Evolutionary conservation across 2,329 filamentous ascomycete genomes (phyloP), one percentile per base, ranked within the genome.

Genomic region (Drechslerella stenobrocha): DNA sequence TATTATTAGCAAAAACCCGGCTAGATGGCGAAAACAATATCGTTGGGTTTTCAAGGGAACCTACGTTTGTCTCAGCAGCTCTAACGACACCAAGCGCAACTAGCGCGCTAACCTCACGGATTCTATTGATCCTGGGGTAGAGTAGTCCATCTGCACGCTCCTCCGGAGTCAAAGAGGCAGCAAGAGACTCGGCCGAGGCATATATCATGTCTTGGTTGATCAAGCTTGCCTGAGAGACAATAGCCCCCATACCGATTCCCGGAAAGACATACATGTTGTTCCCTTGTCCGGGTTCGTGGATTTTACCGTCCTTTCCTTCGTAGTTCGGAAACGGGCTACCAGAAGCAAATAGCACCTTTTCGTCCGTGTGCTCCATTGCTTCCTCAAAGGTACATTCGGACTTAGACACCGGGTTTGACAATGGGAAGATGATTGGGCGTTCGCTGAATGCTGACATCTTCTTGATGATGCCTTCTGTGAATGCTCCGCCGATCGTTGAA

Each of bases 141-240:
- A 97, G 86, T 76, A 95, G 86, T 56, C 90, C 89, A 76, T 86
- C 84, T 58, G 87, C 84, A 74, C 90, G 80, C 80, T 98, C 93
- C 70, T 93, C 87, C 35, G 84, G 81, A 70, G 87, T 90, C 69
- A 98, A 82, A 30, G 87, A 86, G 63, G 84, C 85, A 13, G 89
- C 84, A 18, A 97, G 83, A 2, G 90, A 87, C 37, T 87, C 86
- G 24, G 90, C 93, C 28, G 91, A 92, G 50, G 88, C 90, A 79
- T 97, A 97, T 75, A 98, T 90, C 93, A 98, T 98, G 77, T 87
- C 84, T 76, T 96, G 89, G 3, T 92, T 97, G 72, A 97, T 82
- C 73, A 85, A 85, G 71, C 88, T 86, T 9, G 90, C 84, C 81
- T 96, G 95, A 79, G 87, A 86, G 48, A 97, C 83, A 75, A 97